Conservation (phyloP, 2,329 filamentous ascomycete species). For the Aspergillus terreus region DNA sequence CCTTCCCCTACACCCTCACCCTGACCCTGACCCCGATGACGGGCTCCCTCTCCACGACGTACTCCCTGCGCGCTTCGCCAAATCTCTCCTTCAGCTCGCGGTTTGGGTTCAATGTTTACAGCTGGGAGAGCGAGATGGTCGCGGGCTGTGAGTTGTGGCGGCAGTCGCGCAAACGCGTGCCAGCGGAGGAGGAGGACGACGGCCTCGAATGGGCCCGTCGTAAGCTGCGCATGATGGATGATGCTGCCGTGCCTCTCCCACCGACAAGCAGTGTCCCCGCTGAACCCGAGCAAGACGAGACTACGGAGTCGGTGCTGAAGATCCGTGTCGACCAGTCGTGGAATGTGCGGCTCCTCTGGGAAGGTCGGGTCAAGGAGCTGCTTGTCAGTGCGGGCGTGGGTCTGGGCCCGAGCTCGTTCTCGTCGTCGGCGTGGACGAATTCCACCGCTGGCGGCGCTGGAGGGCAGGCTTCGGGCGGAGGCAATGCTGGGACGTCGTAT, state of each 20-base stretch:
- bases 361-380: slow-evolving; percentile 86
- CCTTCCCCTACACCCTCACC: slow-evolving; percentile 90
- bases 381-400: slow-evolving; percentile 87
- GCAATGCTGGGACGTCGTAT: slow-evolving; percentile 28
- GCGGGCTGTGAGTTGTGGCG: slow-evolving; percentile 93
- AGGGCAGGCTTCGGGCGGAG: slow-evolving; percentile 24
- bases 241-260: slow-evolving; percentile 2
- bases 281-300: slow-evolving; percentile 47
- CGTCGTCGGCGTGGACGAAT: slow-evolving; percentile 22
- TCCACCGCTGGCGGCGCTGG: slow-evolving; percentile 19
- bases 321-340: slow-evolving; percentile 84
- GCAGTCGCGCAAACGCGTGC: slow-evolving; percentile 36
- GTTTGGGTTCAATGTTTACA: slow-evolving; percentile 97
- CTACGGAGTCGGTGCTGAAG: slow-evolving; percentile 83
- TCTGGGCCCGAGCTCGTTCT: slow-evolving; percentile 58
- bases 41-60: slow-evolving; percentile 86
- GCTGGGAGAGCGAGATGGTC: slow-evolving; percentile 91
- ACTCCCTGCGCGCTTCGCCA: slow-evolving; percentile 81
- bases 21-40: slow-evolving; percentile 91
- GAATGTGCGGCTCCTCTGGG: slow-evolving; percentile 84
- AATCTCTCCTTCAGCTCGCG: slow-evolving; percentile 82
- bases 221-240: slow-evolving; percentile 30
- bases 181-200: slow-evolving; percentile 39
- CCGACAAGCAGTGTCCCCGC: slow-evolving; percentile 1
- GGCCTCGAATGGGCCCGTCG: slow-evolving; percentile 40